These are phyloP conservation scores for Spergularia azorica DNA, from an alignment of 179 eudicot species.

Conservation along the genomic window DNA sequence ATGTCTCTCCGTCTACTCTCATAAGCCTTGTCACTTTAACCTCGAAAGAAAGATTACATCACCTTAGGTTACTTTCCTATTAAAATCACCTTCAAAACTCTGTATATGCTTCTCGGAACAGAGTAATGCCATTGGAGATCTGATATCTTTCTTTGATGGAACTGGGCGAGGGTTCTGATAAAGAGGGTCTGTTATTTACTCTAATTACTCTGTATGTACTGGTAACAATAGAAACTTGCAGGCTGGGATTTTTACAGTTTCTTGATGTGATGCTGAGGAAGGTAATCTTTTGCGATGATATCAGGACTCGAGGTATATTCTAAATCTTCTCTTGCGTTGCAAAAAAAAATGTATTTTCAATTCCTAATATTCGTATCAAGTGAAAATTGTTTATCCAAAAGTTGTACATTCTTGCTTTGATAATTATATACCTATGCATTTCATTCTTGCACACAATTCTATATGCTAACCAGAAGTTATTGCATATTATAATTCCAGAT, in stretches of 20 bases:
- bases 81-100: not conserved
- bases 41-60: not conserved
- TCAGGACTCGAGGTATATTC: conserved; percentile 16
- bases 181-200: no score
- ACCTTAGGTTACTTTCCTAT: not conserved
- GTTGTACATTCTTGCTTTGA: not conserved
- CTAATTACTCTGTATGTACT: conserved; percentile 8
- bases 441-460: not conserved
- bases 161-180: no score
- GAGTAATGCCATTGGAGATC: not conserved
- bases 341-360: not conserved
- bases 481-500: conserved; percentile 14
- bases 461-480: conserved; percentile 7
- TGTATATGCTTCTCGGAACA: not conserved
- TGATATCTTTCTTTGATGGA: not conserved
- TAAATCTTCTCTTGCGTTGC: not conserved
- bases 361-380: not conserved
- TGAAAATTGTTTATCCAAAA: not conserved
- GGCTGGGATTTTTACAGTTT: conserved; percentile 33
- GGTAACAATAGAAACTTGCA: conserved; percentile 12
- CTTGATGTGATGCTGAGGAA: not conserved
- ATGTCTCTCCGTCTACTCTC: not conserved
- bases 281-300: not conserved
- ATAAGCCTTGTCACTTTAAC: not conserved
- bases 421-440: not conserved